Conservation (phyloP, 2,329 filamentous ascomycete genomes). For the Achaetomium macrosporum region DNA sequence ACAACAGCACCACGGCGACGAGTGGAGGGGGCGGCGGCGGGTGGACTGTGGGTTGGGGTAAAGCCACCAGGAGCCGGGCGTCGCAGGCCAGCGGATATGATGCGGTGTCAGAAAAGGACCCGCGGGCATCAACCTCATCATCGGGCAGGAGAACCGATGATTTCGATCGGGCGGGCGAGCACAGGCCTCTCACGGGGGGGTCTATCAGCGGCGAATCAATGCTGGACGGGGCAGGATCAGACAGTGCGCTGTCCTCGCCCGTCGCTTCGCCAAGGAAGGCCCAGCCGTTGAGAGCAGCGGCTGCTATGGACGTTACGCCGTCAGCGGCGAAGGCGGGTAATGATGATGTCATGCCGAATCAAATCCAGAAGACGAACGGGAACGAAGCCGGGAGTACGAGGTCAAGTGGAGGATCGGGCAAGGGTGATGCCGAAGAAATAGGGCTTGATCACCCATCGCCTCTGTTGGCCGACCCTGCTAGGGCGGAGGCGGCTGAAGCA, state of each 20-base stretch:
- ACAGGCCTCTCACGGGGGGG: conserved; percentile 10
- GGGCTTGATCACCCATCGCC: not conserved
- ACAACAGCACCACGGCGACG: not conserved
- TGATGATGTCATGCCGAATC: not conserved
- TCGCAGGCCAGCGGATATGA: not conserved
- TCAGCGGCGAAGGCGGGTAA: not conserved
- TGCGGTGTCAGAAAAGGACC: conserved; percentile 15
- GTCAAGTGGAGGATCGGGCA: not conserved
- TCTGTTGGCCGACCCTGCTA: not conserved
- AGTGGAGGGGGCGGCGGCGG: conserved; percentile 23
- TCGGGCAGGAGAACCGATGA: conserved; percentile 2
- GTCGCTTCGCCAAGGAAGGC: not conserved
- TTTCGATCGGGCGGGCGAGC: conserved; percentile 15
- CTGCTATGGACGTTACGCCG: not conserved
- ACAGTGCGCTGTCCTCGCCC: conserved; percentile 13
- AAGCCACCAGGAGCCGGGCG: conserved; percentile 18
- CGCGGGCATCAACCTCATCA: conserved; percentile 24
- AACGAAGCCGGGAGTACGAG: not conserved
- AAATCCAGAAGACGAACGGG: not conserved
- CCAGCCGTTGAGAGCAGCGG: not conserved
- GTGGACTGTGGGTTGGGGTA: conserved; percentile 32
- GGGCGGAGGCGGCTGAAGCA: conserved; percentile 11
- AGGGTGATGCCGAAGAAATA: not conserved
- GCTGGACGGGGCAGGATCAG: conserved; percentile 12
- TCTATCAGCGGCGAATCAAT: conserved; percentile 23